These are phyloP conservation scores for Scheffersomyces cryptocercus DNA, from an alignment of 1,139 yeast genomes.

Conservation along the genomic window DNA sequence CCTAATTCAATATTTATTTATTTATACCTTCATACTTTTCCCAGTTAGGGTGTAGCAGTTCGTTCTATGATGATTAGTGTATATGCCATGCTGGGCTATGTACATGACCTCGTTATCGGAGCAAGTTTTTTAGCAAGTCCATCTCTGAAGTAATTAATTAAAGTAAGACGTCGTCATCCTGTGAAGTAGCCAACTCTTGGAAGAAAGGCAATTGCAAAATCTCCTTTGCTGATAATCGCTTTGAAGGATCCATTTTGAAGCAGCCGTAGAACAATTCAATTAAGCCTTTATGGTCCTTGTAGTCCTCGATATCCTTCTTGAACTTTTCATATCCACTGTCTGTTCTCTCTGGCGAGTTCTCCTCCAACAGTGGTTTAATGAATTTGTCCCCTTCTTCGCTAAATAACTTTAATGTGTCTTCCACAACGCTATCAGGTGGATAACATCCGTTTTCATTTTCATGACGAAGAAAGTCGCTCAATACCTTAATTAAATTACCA, in stretches of 20 bases:
- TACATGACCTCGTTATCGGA: background rate
- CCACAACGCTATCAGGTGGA: slow-evolving; percentile 40
- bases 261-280: slow-evolving; percentile 55
- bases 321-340: slow-evolving; percentile 14
- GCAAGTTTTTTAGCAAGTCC: slow-evolving; percentile 5
- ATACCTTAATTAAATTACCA: slow-evolving; percentile 36
- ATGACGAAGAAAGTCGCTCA: slow-evolving; percentile 29
- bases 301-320: slow-evolving; percentile 25
- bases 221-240: slow-evolving; percentile 57
- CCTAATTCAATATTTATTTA: no score
- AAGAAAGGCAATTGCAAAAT: slow-evolving; percentile 60
- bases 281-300: slow-evolving; percentile 45
- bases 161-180: slow-evolving; percentile 42
- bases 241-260: slow-evolving; percentile 57
- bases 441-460: slow-evolving; percentile 38
- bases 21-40: no score
- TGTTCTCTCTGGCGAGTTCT: slow-evolving; percentile 4
- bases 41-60: no score
- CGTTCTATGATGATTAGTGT: no score
- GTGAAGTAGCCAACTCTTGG: slow-evolving; percentile 31
- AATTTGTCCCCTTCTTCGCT: slow-evolving; percentile 27
- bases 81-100: background rate
- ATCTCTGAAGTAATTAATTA: slow-evolving; percentile 8
- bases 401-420: slow-evolving; percentile 38
- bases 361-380: slow-evolving; percentile 20